Conservation (phyloP, 345 rosid genomes). For the Streptanthus diversifolius region DNA sequence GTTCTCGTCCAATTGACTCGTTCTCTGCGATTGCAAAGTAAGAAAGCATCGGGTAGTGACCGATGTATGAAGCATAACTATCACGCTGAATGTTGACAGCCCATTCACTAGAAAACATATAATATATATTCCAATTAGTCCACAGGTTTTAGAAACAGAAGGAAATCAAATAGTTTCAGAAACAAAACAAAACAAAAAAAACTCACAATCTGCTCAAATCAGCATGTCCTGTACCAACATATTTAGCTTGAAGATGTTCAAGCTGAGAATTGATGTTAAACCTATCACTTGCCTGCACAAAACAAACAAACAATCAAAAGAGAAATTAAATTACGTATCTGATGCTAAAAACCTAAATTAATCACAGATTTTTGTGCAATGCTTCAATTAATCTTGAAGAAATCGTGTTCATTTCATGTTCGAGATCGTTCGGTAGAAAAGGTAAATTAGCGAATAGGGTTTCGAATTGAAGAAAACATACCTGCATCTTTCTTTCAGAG, state of each 20-base stretch:
- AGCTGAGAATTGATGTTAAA: slow-evolving; percentile 98
- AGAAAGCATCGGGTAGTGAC: slow-evolving; percentile 77
- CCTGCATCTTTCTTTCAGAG: not conserved
- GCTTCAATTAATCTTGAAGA: not conserved
- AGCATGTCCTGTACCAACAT: slow-evolving; percentile 94
- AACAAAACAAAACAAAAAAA: not conserved
- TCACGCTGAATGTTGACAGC: slow-evolving; percentile 90
- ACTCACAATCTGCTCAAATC: slow-evolving; percentile 91
- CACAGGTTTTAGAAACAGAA: not conserved
- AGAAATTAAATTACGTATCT: not conserved
- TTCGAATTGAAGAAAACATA: not conserved
- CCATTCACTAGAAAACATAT: slow-evolving; percentile 62
- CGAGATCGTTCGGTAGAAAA: not conserved
- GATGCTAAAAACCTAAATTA: not conserved
- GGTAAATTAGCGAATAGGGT: not conserved
- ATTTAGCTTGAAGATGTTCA: slow-evolving; percentile 97
- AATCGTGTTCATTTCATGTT: not conserved
- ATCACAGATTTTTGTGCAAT: not conserved
- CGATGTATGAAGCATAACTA: slow-evolving; percentile 85
- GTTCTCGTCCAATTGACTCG: slow-evolving; percentile 88
- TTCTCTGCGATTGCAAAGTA: slow-evolving; percentile 90
- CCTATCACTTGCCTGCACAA: slow-evolving; percentile 91
- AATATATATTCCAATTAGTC: not conserved
- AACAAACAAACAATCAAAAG: not conserved
- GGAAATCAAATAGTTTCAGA: no score